Base-by-base conservation (phyloP, 495 filamentous ascomycete genomes). In the Penicillium crystallinum region DNA sequence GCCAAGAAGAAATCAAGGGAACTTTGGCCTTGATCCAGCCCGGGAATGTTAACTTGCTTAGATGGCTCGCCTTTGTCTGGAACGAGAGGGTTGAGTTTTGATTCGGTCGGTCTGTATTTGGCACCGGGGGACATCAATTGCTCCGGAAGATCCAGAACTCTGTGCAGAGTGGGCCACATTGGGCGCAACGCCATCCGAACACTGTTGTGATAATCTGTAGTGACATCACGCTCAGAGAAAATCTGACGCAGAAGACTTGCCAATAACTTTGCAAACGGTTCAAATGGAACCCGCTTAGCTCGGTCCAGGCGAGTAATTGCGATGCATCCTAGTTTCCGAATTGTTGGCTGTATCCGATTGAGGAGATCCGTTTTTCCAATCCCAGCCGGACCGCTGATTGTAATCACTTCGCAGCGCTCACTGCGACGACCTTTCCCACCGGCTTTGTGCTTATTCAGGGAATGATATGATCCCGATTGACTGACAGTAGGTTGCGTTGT, bases 161-260 rank as follows among this genome's bases (percentile, higher is more conserved):
- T 81, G 60, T 90, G 85, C 33, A 95, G 77, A 39, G 84, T 79
- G 6, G 84, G 77, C 90, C 90, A 96, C 51, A 89, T 79, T 4
- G 87, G 83, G 15, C 83, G 81, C 40, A 92, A 78, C 47, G 87
- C 87, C 18, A 80, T 74, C 49, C 88, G 83, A 15, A 96, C 68
- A 42, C 76, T 77, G 48, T 87, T 80, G 53, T 96, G 91, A 58
- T 95, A 93, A 4, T 86, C 78, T 0, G 87, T 95, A 2, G 84
- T 83, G 2, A 91, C 86, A 68, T 95, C 88, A 46, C 84, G 85
- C 63, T 96, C 90, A 0, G 89, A 91, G 72, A 92, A 95, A 7
- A 95, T 90, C 58, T 96, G 91, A 43, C 89, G 87, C 55, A 96
- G 87, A 5, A 95, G 72, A 34, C 87, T 91, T 6, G 88, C 88